These are phyloP conservation scores for Suhomyces wounanorum DNA, from an alignment of 1,139 yeast species.

Conservation along the genomic window DNA sequence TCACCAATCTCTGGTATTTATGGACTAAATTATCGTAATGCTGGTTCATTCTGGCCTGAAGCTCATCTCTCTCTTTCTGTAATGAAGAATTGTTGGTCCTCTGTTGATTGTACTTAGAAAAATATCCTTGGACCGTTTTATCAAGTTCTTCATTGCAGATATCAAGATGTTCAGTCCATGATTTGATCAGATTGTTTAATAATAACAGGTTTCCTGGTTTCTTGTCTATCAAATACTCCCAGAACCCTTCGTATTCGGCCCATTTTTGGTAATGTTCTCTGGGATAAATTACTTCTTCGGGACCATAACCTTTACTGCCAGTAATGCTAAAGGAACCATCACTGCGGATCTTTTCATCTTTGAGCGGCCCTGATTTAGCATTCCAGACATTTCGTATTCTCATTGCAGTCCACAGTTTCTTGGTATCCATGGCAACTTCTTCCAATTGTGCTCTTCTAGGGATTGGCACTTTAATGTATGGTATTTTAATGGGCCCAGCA, in stretches of 20 bases:
- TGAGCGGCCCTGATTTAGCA: slow-evolving; percentile 13
- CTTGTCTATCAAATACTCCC: slow-evolving; percentile 33
- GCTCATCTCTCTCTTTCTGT: slow-evolving; percentile 18
- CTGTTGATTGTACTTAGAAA: slow-evolving; percentile 21
- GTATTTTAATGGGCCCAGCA: slow-evolving; percentile 37
- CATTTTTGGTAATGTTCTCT: slow-evolving; percentile 29
- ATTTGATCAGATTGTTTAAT: background rate
- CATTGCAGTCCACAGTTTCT: slow-evolving; percentile 28
- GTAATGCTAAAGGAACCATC: slow-evolving; percentile 34
- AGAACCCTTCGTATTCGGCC: slow-evolving; percentile 34
- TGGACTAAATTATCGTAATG: slow-evolving; percentile 25
- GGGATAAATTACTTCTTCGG: slow-evolving; percentile 32
- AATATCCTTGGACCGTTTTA: slow-evolving; percentile 16
- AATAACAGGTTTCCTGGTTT: background rate
- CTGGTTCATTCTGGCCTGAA: slow-evolving; percentile 29
- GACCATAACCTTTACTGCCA: slow-evolving; percentile 34
- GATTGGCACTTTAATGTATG: slow-evolving; percentile 34
- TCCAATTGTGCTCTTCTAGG: slow-evolving; percentile 22
- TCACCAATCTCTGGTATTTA: slow-evolving; percentile 21
- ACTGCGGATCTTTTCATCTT: slow-evolving; percentile 15
- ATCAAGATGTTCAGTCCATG: slow-evolving; percentile 31
- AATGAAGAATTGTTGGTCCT: slow-evolving; percentile 18
- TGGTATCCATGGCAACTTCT: slow-evolving; percentile 36
- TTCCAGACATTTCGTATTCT: slow-evolving; percentile 36
- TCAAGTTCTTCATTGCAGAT: slow-evolving; percentile 21